phyloP scores from a whole-genome alignment of 1,284 basidiomycete genomes.

The Hypsizygus ulmarius region DNA sequence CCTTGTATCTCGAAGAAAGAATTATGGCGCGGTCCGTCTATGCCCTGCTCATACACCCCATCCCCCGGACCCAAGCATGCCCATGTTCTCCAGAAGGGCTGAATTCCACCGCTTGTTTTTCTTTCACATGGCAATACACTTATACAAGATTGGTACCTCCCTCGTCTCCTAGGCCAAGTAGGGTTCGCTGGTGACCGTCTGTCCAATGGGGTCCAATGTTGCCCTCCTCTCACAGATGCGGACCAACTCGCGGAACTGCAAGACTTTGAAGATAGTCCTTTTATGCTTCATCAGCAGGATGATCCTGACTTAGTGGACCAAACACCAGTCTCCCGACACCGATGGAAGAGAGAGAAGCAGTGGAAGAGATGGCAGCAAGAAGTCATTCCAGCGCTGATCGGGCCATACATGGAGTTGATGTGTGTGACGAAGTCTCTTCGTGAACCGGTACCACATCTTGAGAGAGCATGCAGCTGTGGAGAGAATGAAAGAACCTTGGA shows the following conservation, averaged over 20 bases:
- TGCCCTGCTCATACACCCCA: too few relatives aligned
- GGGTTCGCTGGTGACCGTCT: background rate
- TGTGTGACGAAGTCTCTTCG: background rate
- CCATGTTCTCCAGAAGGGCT: too few relatives aligned
- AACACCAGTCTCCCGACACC: background rate
- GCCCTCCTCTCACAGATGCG: too few relatives aligned
- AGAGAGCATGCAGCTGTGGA: background rate
- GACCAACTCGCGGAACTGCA: too few relatives aligned
- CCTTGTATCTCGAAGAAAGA: too few relatives aligned
- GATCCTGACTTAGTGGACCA: too few relatives aligned
- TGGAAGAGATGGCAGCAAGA: constrained; percentile 3
- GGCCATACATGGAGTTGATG: background rate
- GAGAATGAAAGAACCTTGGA: background rate
- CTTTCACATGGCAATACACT: background rate
- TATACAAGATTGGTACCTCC: background rate
- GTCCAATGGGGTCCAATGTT: background rate
- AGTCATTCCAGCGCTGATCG: background rate
- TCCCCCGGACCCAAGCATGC: too few relatives aligned
- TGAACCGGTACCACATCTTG: background rate
- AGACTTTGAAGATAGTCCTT: too few relatives aligned
- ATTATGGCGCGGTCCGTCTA: too few relatives aligned
- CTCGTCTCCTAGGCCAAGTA: background rate
- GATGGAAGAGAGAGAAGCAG: constrained; percentile 1
- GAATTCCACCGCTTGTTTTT: too few relatives aligned
- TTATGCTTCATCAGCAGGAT: too few relatives aligned